phyloP scores from a whole-genome alignment of 768 basidiomycete genomes.

The Panaeolus cyanescens region DNA sequence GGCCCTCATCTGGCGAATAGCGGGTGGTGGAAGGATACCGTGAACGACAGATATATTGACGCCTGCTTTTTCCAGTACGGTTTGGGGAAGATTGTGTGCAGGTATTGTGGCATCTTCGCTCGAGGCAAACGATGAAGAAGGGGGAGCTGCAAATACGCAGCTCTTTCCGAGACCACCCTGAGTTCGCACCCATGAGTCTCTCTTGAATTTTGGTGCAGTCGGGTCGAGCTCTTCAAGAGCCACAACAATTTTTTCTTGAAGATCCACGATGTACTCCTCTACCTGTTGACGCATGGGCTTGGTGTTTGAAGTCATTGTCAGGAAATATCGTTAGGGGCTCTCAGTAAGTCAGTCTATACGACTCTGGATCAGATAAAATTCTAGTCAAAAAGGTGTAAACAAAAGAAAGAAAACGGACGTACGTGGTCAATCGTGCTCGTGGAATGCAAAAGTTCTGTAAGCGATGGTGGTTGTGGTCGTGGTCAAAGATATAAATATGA shows the following conservation, averaged over 20 bases:
- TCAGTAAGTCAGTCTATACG: too few species aligned
- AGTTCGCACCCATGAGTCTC: constrained; percentile 76
- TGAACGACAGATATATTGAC: constrained; percentile 94
- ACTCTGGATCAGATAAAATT: too few species aligned
- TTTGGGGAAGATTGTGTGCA: constrained; percentile 18
- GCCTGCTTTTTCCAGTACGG: constrained; percentile 91
- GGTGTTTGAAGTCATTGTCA: constrained; percentile 15
- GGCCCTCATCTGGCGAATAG: constrained; percentile 93
- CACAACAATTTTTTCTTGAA: constrained; percentile 80
- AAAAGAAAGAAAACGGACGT: background rate
- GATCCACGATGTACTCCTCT: constrained; percentile 69
- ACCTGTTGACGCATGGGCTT: constrained; percentile 75
- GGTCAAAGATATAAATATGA: background rate
- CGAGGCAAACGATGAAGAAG: constrained; percentile 13
- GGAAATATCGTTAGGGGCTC: background rate
- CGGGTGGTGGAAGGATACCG: constrained; percentile 83
- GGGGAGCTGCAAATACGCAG: constrained; percentile 70
- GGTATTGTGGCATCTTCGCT: constrained; percentile 27
- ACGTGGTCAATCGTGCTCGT: background rate
- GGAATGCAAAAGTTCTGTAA: background rate
- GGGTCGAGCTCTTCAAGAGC: constrained; percentile 82
- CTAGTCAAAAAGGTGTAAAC: background rate
- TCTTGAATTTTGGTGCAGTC: constrained; percentile 68
- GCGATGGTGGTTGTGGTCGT: background rate
- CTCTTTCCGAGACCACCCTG: constrained; percentile 80